Conservation (phyloP, 208 protist genomes). For the Herpetomonas muscarum region DNA sequence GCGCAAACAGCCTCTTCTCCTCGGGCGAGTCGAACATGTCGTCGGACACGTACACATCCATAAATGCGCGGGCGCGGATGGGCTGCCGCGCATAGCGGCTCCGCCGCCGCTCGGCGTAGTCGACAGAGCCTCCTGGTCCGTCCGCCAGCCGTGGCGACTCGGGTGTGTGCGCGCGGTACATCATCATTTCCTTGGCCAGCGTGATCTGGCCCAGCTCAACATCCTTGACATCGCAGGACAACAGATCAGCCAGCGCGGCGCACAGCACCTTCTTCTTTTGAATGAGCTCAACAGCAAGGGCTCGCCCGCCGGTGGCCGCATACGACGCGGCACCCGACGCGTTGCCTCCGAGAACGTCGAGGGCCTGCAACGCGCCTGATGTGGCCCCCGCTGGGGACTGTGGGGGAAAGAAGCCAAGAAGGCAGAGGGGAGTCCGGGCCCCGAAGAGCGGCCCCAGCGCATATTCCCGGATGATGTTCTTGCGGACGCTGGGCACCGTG, state of each 20-base stretch:
- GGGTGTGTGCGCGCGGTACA: slow-evolving; percentile 38
- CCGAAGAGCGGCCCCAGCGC: slow-evolving; percentile 75
- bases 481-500: slow-evolving; percentile 48
- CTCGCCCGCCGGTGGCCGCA: neutral
- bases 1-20: slow-evolving; percentile 5
- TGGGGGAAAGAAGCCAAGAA: slow-evolving; percentile 35
- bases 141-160: slow-evolving; percentile 58
- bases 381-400: too few species aligned
- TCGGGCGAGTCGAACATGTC: slow-evolving; percentile 11
- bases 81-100: slow-evolving; percentile 45
- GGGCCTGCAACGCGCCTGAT: too few species aligned
- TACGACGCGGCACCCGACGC: too few species aligned
- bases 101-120: slow-evolving; percentile 15
- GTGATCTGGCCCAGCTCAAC: slow-evolving; percentile 38
- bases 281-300: slow-evolving; percentile 14
- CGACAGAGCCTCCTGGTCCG: slow-evolving; percentile 14
- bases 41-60: slow-evolving; percentile 58
- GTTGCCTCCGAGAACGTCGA: too few species aligned
- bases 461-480: slow-evolving; percentile 64
- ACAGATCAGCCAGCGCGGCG: slow-evolving; percentile 26
- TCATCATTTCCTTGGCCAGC: slow-evolving; percentile 68
- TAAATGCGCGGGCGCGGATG: slow-evolving; percentile 38
- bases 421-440: slow-evolving; percentile 46
- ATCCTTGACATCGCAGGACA: slow-evolving; percentile 18
- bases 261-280: slow-evolving; percentile 32